These are phyloP conservation scores for Venturia nashicola DNA, from an alignment of 2,329 filamentous ascomycete genomes.

Conservation along the genomic window DNA sequence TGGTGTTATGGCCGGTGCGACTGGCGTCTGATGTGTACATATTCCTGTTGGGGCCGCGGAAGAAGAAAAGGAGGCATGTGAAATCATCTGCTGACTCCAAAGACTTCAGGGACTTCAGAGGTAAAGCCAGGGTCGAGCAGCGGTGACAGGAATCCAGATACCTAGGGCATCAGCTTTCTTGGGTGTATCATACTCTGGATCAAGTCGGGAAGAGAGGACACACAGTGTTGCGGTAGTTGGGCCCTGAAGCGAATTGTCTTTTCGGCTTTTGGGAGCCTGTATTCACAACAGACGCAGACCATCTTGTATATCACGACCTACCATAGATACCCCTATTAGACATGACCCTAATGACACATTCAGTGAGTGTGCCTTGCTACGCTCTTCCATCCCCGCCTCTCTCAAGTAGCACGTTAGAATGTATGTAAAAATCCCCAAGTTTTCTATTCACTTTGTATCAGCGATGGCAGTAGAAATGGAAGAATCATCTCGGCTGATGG, in stretches of 20 bases:
- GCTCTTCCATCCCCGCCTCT: no score
- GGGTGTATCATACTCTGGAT: no score
- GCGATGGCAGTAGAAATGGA: no score
- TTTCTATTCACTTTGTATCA: no score
- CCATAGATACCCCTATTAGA: background rate
- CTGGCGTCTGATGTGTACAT: background rate
- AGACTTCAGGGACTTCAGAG: background rate
- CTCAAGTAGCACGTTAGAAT: no score
- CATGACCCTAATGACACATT: no score
- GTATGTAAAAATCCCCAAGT: no score
- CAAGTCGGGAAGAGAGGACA: background rate
- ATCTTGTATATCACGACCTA: no score
- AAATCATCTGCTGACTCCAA: background rate
- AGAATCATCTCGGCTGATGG: no score
- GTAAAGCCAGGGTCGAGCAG: background rate
- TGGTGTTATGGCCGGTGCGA: constrained; percentile 8
- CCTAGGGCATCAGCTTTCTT: background rate
- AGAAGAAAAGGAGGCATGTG: constrained; percentile 4
- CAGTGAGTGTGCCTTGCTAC: no score
- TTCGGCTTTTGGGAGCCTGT: background rate
- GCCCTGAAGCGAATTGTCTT: background rate
- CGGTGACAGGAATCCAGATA: background rate
- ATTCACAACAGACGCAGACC: background rate
- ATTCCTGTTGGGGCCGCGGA: constrained; percentile 10
- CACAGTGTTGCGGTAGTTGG: background rate